Conservation (phyloP, 495 filamentous ascomycete species). For the Bacidia rubella region DNA sequence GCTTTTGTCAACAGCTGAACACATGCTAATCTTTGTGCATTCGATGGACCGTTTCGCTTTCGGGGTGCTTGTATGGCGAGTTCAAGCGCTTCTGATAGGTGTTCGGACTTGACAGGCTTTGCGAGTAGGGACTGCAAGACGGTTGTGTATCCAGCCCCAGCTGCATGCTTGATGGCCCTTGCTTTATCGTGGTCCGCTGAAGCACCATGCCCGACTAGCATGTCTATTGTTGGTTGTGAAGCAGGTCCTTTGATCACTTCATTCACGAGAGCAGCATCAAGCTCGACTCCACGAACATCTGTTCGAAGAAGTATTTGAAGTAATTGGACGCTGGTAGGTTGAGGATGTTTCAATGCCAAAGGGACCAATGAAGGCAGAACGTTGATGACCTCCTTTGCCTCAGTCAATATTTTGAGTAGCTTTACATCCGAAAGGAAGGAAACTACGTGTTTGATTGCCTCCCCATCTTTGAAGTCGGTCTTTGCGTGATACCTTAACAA, state of each 20-base stretch:
- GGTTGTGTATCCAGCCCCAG: slow-evolving; percentile 5
- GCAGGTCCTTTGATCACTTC: slow-evolving; percentile 6
- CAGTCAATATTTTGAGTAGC: background rate
- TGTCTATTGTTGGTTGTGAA: slow-evolving; percentile 9
- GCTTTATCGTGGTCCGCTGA: slow-evolving; percentile 4
- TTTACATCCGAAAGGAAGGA: background rate
- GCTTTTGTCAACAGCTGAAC: slow-evolving; percentile 2
- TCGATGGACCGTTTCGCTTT: background rate
- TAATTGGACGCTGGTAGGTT: slow-evolving; percentile 5
- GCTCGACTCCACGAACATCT: background rate
- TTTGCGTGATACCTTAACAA: slow-evolving; percentile 7
- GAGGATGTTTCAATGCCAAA: slow-evolving; percentile 6
- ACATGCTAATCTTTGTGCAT: slow-evolving; percentile 1
- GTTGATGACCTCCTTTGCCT: background rate
- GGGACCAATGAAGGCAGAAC: slow-evolving; percentile 6
- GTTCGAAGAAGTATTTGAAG: slow-evolving; percentile 8
- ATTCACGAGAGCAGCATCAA: slow-evolving; percentile 11
- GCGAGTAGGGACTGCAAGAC: slow-evolving; percentile 8
- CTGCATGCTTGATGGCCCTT: slow-evolving; percentile 8
- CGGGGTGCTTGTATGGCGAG: slow-evolving; percentile 7
- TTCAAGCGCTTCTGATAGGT: slow-evolving; percentile 8
- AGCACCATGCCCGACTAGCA: slow-evolving; percentile 8
- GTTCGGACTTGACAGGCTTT: background rate
- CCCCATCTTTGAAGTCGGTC: slow-evolving; percentile 5
- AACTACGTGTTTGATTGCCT: slow-evolving; percentile 8